A percentile compares a stretch with the other conserved stretches of the same genome.
Conservation (phyloP, 352 stramenopile species). For the Phytophthora pseudosyringae region DNA sequence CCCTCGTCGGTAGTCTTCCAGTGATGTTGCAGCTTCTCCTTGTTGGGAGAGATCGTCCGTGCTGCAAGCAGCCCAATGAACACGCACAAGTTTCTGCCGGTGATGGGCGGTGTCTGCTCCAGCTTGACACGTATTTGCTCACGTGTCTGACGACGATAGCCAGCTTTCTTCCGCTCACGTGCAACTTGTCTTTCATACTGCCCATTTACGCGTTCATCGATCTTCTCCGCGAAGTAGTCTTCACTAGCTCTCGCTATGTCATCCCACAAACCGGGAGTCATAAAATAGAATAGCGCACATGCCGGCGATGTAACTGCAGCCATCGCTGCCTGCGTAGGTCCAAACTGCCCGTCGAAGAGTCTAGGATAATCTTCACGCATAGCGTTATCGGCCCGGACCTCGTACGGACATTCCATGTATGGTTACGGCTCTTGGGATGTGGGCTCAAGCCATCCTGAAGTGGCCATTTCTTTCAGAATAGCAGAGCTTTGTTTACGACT, state of each 20-base stretch:
- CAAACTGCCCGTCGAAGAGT: too few relatives aligned
- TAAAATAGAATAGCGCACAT: conserved; percentile 9
- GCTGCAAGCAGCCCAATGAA: not conserved
- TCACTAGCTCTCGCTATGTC: not conserved
- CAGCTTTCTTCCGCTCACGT: not conserved
- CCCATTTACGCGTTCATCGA: not conserved
- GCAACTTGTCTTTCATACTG: not conserved
- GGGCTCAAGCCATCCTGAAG: too few relatives aligned
- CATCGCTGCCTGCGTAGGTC: too few relatives aligned
- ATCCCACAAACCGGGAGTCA: not conserved
- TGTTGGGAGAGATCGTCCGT: not conserved
- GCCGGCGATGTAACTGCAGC: too few relatives aligned
- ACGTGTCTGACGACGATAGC: not conserved
- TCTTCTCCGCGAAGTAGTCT: not conserved
- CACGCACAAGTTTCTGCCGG: not conserved
- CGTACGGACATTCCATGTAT: too few relatives aligned
- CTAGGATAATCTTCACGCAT: too few relatives aligned
- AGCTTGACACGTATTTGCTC: not conserved
- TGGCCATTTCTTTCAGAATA: too few relatives aligned
- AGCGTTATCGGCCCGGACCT: too few relatives aligned
- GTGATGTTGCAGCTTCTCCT: not conserved
- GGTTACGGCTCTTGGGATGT: too few relatives aligned
- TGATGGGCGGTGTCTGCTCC: not conserved
- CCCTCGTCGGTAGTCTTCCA: conserved; percentile 1
- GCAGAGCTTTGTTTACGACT: too few relatives aligned